Conservation (phyloP, 495 filamentous ascomycete genomes). For the Evernia prunastri region DNA sequence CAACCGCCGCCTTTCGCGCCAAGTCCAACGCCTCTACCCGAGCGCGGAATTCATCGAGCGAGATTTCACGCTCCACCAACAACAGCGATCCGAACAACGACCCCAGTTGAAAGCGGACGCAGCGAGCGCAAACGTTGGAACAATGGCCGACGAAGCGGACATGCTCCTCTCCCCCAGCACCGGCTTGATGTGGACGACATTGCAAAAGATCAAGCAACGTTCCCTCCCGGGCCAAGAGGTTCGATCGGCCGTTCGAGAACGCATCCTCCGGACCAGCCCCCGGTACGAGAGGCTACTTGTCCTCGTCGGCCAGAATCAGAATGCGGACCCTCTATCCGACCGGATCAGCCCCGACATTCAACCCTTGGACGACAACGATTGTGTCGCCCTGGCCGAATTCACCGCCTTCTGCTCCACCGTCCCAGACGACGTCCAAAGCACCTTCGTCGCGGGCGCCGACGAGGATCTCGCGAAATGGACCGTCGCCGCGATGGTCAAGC, state of each 20-base stretch:
- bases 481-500: slow-evolving; percentile 39
- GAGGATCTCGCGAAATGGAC: slow-evolving; percentile 54
- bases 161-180: slow-evolving; percentile 64
- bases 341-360: slow-evolving; percentile 31
- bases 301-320: slow-evolving; percentile 50
- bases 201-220: slow-evolving; percentile 68
- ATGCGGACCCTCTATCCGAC: slow-evolving; percentile 20
- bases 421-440: slow-evolving; percentile 37
- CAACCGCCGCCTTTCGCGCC: slow-evolving; percentile 37
- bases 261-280: slow-evolving; percentile 47
- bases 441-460: slow-evolving; percentile 53
- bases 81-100: background rate
- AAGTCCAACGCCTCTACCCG: slow-evolving; percentile 47
- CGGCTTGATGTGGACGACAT: slow-evolving; percentile 63
- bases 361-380: slow-evolving; percentile 40
- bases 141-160: slow-evolving; percentile 60
- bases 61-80: slow-evolving; percentile 40
- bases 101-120: background rate
- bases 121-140: background rate
- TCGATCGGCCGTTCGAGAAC: slow-evolving; percentile 47
- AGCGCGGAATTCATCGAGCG: slow-evolving; percentile 52
- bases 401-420: slow-evolving; percentile 43
- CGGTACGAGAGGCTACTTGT: slow-evolving; percentile 69
- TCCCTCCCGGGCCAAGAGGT: slow-evolving; percentile 53
- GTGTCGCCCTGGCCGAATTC: slow-evolving; percentile 49